These are phyloP conservation scores for Leucocoprinus birnbaumii DNA, from an alignment of 768 basidiomycete species.

Conservation along the genomic window DNA sequence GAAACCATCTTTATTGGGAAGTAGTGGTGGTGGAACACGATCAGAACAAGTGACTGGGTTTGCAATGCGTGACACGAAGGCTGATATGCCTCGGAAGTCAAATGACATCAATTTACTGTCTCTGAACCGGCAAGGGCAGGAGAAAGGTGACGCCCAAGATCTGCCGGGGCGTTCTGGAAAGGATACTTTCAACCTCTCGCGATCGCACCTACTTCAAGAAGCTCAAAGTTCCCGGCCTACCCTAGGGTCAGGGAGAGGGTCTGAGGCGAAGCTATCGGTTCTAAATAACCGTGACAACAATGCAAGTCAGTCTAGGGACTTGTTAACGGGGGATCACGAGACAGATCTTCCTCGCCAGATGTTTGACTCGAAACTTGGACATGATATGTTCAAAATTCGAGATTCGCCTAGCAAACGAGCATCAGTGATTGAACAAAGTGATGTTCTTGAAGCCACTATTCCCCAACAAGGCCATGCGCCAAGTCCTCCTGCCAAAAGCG, in stretches of 20 bases:
- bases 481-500: constrained; percentile 12
- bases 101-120: neutral
- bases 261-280: neutral
- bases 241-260: neutral
- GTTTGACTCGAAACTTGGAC: constrained; percentile 20
- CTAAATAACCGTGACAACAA: constrained; percentile 11
- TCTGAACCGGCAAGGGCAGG: neutral
- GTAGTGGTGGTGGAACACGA: constrained; percentile 37
- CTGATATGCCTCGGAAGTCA: constrained; percentile 15
- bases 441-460: constrained; percentile 36
- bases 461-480: constrained; percentile 33
- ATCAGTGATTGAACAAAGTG: constrained; percentile 55
- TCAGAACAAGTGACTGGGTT: constrained; percentile 57
- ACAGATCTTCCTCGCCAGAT: constrained; percentile 17
- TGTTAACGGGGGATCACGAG: constrained; percentile 72
- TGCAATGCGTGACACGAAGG: constrained; percentile 42
- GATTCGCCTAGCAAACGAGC: constrained; percentile 73
- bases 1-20: constrained; percentile 20
- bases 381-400: constrained; percentile 48
- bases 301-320: constrained; percentile 46
- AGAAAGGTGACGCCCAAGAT: neutral
- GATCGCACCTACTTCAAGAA: neutral
- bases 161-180: neutral
- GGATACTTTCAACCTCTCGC: neutral
- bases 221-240: neutral